A percentile compares a stretch with the other conserved stretches of the same genome.
These are phyloP conservation scores for Metschnikowia noctiluminum DNA, from an alignment of 805 yeast genomes.

Conservation along the genomic window DNA sequence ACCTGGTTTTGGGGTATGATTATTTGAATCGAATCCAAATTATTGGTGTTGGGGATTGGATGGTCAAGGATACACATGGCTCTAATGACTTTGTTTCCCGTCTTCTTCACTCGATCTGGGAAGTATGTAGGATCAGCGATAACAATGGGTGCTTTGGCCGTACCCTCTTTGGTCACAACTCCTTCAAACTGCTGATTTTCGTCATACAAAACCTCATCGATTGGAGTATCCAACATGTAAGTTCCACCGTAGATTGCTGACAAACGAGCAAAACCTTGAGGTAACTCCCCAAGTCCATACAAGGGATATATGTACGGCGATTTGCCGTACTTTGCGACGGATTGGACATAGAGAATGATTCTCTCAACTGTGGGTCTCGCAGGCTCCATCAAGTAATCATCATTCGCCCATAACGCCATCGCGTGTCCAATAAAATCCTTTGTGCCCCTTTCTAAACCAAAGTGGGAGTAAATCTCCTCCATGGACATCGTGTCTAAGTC, in stretches of 20 bases:
- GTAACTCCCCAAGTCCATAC: conserved; percentile 95
- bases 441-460: conserved; percentile 88
- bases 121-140: conserved; percentile 98
- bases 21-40: conserved; percentile 86
- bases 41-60: conserved; percentile 77
- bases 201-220: conserved; percentile 79
- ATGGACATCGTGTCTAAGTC: conserved; percentile 85
- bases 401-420: conserved; percentile 96
- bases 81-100: conserved; percentile 73
- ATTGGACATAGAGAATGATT: conserved; percentile 77
- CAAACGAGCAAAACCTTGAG: conserved; percentile 97
- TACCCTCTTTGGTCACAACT: conserved; percentile 87
- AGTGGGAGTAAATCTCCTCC: conserved; percentile 86
- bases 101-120: conserved; percentile 73
- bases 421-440: conserved; percentile 97
- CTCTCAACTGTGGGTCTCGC: conserved; percentile 91
- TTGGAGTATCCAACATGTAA: conserved; percentile 94
- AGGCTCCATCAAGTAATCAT: conserved; percentile 78
- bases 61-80: conserved; percentile 89
- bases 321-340: conserved; percentile 93
- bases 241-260: conserved; percentile 98
- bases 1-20: conserved; percentile 97
- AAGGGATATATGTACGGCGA: conserved; percentile 95
- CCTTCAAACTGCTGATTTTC: conserved; percentile 69
- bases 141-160: conserved; percentile 86